Evolutionary conservation across 805 yeast genomes (phyloP), one percentile per base, ranked within the genome.

Genomic region (Ogataea angusta): DNA sequence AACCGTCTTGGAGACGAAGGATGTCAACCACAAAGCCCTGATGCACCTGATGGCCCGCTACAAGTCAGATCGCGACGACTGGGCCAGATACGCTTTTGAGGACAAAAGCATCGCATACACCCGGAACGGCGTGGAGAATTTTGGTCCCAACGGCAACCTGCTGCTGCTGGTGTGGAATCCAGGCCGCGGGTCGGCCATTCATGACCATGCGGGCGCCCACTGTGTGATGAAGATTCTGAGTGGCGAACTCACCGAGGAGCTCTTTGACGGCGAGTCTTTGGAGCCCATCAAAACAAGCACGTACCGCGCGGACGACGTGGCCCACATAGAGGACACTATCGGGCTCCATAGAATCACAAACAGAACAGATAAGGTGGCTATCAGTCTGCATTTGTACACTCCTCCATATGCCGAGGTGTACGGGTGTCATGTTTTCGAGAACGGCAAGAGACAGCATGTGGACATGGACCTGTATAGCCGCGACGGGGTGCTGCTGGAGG

Each of bases 201-300:
- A 83, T 57, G 87, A 82, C 59, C 91, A 83, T 52, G 85, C 88
- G 15, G 70, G 75, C 40, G 87, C 89, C 10, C 88, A 83, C 62
- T 83, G 91, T 61, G 72, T 82, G 45, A 82, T 83, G 79, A 82
- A 82, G 59, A 67, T 83, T 32, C 65, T 83, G 46, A 67, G 73
- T 50, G 90, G 90, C 6, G 58, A 63, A 22, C 66, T 83, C 35
- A 62, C 63, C 10, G 91, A 83, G 60, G 69, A 74, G 7, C 62
- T 80, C 15, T 82, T 76, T 51, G 75, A 72, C 25, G 58, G 68
- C 43, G 85, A 85, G 6, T 12, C 17, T n/a, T 23, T 29, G 24
- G 23, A 19, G 26, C 48, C 51, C 2, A 55, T 58, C 31, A 53
- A 48, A 32, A 59, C 52, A 23, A 53, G 68, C 3, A 43, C 39